Evolutionary conservation across 208 protist species (phyloP).

Genomic region (Sergeia podlipaevii): DNA sequence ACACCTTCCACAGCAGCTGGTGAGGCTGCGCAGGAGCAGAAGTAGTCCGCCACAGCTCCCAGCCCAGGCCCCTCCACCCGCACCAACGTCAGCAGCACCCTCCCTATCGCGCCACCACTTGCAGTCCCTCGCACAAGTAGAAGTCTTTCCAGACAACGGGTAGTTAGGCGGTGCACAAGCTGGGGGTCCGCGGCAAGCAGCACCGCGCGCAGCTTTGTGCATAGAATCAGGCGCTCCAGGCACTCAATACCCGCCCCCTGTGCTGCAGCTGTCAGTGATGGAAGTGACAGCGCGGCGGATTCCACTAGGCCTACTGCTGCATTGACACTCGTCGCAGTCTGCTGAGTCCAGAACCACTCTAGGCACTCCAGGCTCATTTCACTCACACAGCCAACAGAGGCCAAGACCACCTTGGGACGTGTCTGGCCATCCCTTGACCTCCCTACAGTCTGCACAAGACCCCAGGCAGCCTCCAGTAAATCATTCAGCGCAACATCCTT

Average conservation of each 20-base stretch:
- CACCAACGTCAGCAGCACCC: constrained; percentile 23
- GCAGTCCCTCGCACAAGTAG: constrained; percentile 16
- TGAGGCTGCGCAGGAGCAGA: constrained; percentile 15
- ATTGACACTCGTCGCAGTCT: constrained; percentile 23
- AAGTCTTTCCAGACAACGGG: constrained; percentile 28
- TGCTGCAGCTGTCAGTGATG: background rate
- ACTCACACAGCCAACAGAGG: constrained; percentile 22
- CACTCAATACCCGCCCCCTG: constrained; percentile 19
- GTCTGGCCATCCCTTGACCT: constrained; percentile 14
- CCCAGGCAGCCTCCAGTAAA: constrained; percentile 35
- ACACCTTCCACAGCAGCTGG: constrained; percentile 13
- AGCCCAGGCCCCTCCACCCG: constrained; percentile 23
- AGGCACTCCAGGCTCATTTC: constrained; percentile 41
- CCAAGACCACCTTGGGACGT: constrained; percentile 35
- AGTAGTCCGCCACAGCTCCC: constrained; percentile 23
- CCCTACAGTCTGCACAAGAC: constrained; percentile 19
- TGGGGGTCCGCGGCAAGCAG: constrained; percentile 11
- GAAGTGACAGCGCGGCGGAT: constrained; percentile 25
- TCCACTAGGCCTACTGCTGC: constrained; percentile 42
- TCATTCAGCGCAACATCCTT: constrained; percentile 25
- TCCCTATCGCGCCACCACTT: constrained; percentile 17
- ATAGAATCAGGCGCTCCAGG: constrained; percentile 19
- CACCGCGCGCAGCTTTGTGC: background rate
- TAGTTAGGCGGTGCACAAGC: constrained; percentile 29
- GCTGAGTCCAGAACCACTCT: constrained; percentile 35